Conservation (phyloP, 768 basidiomycete species). For the Mycena albidolilacea region DNA sequence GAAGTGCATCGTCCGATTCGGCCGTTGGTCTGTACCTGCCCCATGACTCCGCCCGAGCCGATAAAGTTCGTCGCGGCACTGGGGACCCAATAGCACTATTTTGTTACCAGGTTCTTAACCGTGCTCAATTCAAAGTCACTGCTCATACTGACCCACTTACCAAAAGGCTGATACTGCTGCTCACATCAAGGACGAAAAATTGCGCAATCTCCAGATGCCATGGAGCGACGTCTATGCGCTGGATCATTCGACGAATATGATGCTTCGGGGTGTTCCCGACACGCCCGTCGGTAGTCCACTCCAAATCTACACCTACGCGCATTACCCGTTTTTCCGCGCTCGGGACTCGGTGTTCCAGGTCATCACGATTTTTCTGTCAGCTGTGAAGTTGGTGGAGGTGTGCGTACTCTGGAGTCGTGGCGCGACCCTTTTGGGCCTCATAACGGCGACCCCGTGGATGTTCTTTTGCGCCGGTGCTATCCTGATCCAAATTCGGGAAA, state of each 20-base stretch:
- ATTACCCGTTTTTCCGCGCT: constrained; percentile 34
- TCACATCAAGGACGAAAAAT: constrained; percentile 2
- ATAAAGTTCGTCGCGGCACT: constrained; percentile 26
- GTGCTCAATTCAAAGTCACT: background rate
- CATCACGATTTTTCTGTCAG: constrained; percentile 30
- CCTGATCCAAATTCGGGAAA: constrained; percentile 26
- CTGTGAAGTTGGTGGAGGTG: constrained; percentile 41
- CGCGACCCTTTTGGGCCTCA: constrained; percentile 18
- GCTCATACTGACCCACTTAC: background rate
- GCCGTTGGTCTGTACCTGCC: constrained; percentile 46
- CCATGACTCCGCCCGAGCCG: constrained; percentile 22
- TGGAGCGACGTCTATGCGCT: constrained; percentile 46
- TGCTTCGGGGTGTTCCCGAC: constrained; percentile 40
- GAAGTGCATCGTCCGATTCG: constrained; percentile 40
- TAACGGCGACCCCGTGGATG: constrained; percentile 40
- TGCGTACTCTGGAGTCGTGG: constrained; percentile 38
- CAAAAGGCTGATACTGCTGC: background rate
- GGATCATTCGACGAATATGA: constrained; percentile 40
- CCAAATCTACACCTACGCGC: constrained; percentile 37
- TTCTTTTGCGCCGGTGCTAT: constrained; percentile 40
- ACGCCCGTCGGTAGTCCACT: constrained; percentile 30
- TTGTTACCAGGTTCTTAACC: constrained; percentile 8
- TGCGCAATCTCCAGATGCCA: background rate
- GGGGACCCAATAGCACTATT: constrained; percentile 37
- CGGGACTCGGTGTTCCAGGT: constrained; percentile 23